These are phyloP conservation scores for Clathrus columnatus DNA, from an alignment of 768 basidiomycete genomes.

Conservation along the genomic window DNA sequence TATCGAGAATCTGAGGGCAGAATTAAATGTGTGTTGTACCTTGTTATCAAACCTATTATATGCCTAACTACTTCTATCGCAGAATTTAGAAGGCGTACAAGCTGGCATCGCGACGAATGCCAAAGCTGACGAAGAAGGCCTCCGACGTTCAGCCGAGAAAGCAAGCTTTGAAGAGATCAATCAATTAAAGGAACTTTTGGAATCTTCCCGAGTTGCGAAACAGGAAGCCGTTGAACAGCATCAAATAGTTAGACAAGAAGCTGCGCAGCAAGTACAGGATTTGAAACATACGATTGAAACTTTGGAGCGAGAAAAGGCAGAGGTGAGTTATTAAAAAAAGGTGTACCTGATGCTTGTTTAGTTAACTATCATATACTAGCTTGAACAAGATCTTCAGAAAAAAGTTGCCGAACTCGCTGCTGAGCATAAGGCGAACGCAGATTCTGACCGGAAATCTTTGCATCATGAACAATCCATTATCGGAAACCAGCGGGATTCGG, in stretches of 20 bases:
- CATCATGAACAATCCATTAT: conserved; percentile 48
- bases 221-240: conserved; percentile 15
- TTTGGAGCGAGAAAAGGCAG: conserved; percentile 17
- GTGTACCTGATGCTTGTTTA: background rate
- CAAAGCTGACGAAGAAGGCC: conserved; percentile 27
- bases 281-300: conserved; percentile 6
- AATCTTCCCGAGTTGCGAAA: conserved; percentile 26
- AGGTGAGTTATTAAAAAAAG: conserved; percentile 14
- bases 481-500: conserved; percentile 21
- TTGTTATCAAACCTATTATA: background rate
- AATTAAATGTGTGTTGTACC: conserved; percentile 53
- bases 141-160: conserved; percentile 45
- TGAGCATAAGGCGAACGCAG: conserved; percentile 22
- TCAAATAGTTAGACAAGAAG: conserved; percentile 13
- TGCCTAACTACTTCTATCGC: conserved; percentile 7
- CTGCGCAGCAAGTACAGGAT: conserved; percentile 10
- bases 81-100: conserved; percentile 63
- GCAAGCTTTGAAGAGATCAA: conserved; percentile 47
- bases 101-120: conserved; percentile 26
- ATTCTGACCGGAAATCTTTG: conserved; percentile 58
- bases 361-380: conserved; percentile 2
- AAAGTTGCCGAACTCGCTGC: conserved; percentile 19
- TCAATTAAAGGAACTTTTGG: conserved; percentile 41
- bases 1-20: conserved; percentile 68
- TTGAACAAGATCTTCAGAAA: conserved; percentile 19